A percentile compares a stretch with the other conserved stretches of the same genome.
These are phyloP conservation scores for Phlyctochytrium arcticum DNA, from an alignment of 192 early-diverging fungal species.

Conservation along the genomic window DNA sequence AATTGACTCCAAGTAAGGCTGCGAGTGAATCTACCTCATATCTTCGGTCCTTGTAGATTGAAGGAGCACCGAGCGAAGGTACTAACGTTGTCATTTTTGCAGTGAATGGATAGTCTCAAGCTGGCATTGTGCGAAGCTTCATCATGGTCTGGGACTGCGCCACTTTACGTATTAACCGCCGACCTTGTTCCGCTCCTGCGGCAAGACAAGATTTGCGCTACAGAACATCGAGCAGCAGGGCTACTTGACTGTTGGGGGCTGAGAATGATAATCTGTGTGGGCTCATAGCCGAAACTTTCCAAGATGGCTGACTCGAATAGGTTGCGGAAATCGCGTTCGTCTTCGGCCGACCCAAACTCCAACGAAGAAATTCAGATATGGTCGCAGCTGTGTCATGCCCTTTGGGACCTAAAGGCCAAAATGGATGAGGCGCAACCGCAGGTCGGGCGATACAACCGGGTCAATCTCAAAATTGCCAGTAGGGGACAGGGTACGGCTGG, in stretches of 20 bases:
- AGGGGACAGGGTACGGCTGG: background rate
- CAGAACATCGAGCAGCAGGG: too few relatives aligned
- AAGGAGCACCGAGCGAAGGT: slow-evolving; percentile 70
- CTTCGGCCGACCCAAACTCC: slow-evolving; percentile 14
- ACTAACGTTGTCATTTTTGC: slow-evolving; percentile 56
- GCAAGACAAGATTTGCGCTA: too few relatives aligned
- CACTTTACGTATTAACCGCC: too few relatives aligned
- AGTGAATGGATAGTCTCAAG: background rate
- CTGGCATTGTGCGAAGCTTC: too few relatives aligned
- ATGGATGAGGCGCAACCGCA: background rate
- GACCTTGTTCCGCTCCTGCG: too few relatives aligned
- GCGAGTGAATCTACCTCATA: slow-evolving; percentile 51
- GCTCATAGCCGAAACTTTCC: too few relatives aligned
- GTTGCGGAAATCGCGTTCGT: slow-evolving; percentile 10
- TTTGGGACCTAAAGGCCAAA: background rate
- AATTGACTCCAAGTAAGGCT: background rate
- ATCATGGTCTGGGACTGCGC: too few relatives aligned
- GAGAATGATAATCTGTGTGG: too few relatives aligned
- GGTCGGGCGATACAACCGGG: slow-evolving; percentile 1
- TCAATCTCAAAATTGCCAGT: background rate
- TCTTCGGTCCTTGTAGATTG: slow-evolving; percentile 79
- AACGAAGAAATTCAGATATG: slow-evolving; percentile 22
- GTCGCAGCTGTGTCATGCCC: slow-evolving; percentile 18
- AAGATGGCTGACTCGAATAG: background rate
- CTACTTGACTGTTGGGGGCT: too few relatives aligned